Evolutionary conservation across 306 rosid genomes (phyloP), one percentile per base, ranked within the genome.

Genomic region (Rubus parviflorus): DNA sequence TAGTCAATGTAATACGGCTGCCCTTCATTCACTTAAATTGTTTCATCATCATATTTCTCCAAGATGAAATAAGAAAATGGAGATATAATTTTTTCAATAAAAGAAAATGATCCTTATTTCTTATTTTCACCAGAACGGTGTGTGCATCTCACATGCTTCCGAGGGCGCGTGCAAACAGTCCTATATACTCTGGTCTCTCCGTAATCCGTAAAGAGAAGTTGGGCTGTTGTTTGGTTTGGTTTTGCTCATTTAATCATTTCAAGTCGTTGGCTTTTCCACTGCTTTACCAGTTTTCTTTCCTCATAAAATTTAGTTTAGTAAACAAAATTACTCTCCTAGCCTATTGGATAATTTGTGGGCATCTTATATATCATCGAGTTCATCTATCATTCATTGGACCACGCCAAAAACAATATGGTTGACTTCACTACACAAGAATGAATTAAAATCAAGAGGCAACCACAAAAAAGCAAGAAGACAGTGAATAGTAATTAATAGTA

Each of bases 251-350:
- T 8, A 10, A 68, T 22, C 41, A 41, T 41, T 41, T 54, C 66
- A 13, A 43, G 73, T 30, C 79, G 68, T 73, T 60, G 68, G 45
- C 73, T 49, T 77, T 72, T 77, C 74, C 75, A 71, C 73, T 23
- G 56, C 47, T 47, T 67, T 54, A 38, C 22, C 37, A 38, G 20
- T 40, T 60, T 10, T 5, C 8, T 54, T n/a, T 12, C 20, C 20
- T 71, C 52, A 57, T 67, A 43, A 25, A 17, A 71, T 49, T 30
- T 43, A 13, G 70, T 64, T 81, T 22, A 53, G 41, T 7, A 46
- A 30, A 20, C 8, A 53, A 17, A 30, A 61, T 69, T 75, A 58
- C 56, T 6, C 37, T 49, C 77, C 48, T 23, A 51, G 46, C 8
- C 8, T 5, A 8, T 42, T 42, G 46, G 46, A 42, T 42, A 5